Evolutionary conservation across 1,284 basidiomycete genomes (phyloP), one percentile per base, ranked within the genome.

Genomic region (Leccinum griseonigrum): DNA sequence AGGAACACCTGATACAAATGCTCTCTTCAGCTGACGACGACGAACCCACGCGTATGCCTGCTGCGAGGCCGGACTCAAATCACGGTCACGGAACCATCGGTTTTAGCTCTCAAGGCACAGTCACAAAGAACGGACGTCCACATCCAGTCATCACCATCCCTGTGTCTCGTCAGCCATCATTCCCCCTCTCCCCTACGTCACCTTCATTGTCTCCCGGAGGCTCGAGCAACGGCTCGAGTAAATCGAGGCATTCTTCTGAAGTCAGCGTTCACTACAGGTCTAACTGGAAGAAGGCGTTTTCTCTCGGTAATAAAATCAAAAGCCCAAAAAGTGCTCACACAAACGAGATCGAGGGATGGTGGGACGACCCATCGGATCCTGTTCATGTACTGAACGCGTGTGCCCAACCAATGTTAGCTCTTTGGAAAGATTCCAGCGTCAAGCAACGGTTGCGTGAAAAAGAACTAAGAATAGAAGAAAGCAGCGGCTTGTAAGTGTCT

Each of bases 291-390:
- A 86, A 87, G 72, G 77, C 82, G 1, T 85, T 92, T 66, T 77
- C 82, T 34, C 76, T 90, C 29, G 81, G 83, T n/a, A 79, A 78
- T 58, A 83, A 74, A 66, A 81, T 83, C 54, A 85, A 83, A 74
- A 87, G 83, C 69, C 85, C 85, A 7, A 87, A 87, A 78, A 85
- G 81, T 64, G 81, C 82, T 34, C 83, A 87, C 69, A 81, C 85
- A 26, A 86, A 85, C 58, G 87, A 90, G 74, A 81, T 91, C 57
- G 82, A 83, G 68, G 88, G 87, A 16, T 91, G 90, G 89, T 92
- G 90, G 90, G 90, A 91, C 73, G 88, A 92, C 77, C 89, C 88
- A 43, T 81, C 84, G 22, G 90, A 92, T 72, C 90, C 90, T 34
- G 88, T 90, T 57, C 88, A 91, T 71, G 73, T 83, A 54, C 76